Evolutionary conservation across 495 filamentous ascomycete species (phyloP), one percentile per base, ranked within the genome.

Genomic region (Penicillium cataractarum): DNA sequence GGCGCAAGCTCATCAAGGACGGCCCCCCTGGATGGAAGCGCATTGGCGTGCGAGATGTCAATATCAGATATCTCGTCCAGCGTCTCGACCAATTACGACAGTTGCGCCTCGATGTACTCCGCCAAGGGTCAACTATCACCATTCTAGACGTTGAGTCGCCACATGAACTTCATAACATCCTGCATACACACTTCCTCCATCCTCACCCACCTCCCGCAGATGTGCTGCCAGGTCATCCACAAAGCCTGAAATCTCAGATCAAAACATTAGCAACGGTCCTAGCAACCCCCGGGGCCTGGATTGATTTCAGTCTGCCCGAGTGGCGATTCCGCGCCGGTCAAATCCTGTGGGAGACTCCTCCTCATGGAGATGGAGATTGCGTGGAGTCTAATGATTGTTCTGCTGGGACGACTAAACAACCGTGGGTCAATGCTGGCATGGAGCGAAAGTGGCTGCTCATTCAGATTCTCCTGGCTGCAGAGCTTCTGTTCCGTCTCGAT

Each of bases 261-360:
- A 79, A 80, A 55, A 80, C 78, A 4, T 55, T 86, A 26, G 72
- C 79, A 15, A 73, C 74, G 9, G 79, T 81, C 3, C 65, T 86
- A 17, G 72, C 74, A 2, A 72, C 79, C 3, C 77, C 70, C 1
- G 82, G 82, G 8, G 76, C 83, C 17, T 96, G 92, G 92, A 78
- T 89, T 17, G 86, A 96, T 69, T 92, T 96, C 66, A 89, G 88
- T 44, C 76, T 88, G 26, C 85, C 91, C 0, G 90, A 93, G 68
- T 94, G 90, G 90, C 82, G 92, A 21, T 86, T 93, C 29, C 79
- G 88, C 12, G 82, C 90, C 1, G 92, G 92, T n/a, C 91, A 95
- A 67, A 74, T 95, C 61, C 77, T 96, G 19, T 96, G 91, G 90
- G 89, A 87, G 21, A 58, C 57, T 15, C 72, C 78, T n/a, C 77